phyloP scores from a whole-genome alignment of 1,284 basidiomycete species.

The Laetiporus sulphureus region DNA sequence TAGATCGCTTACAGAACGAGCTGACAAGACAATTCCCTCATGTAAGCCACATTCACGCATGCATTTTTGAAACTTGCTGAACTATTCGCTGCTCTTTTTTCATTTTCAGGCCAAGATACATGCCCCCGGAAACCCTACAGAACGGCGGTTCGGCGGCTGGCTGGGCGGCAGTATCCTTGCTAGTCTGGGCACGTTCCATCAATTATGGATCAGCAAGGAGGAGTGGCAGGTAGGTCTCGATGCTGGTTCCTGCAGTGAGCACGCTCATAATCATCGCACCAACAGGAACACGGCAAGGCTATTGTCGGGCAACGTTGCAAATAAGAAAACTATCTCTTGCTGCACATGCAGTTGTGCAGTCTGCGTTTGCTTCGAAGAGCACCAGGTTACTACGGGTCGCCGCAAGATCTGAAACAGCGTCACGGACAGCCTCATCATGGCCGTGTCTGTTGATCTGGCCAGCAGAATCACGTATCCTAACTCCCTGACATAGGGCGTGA shows the following conservation, averaged over 20 bases:
- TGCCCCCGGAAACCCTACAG: slow-evolving; percentile 81
- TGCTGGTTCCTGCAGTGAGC: neutral
- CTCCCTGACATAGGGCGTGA: no score
- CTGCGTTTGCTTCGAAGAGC: no score
- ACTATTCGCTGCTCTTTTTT: no score
- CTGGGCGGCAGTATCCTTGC: slow-evolving; percentile 90
- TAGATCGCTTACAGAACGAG: slow-evolving; percentile 81
- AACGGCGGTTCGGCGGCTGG: slow-evolving; percentile 89
- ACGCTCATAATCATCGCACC: slow-evolving; percentile 1
- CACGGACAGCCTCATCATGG: no score
- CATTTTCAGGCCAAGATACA: slow-evolving; percentile 81
- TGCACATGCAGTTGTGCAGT: no score
- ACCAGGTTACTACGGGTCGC: no score
- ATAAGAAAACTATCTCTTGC: no score
- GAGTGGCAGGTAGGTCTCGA: slow-evolving; percentile 72
- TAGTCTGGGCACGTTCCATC: slow-evolving; percentile 93
- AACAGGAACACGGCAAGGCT: slow-evolving; percentile 68
- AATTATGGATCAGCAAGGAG: slow-evolving; percentile 89
- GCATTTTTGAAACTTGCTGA: no score
- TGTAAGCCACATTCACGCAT: slow-evolving; percentile 39
- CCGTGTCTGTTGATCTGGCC: no score
- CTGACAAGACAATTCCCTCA: slow-evolving; percentile 74
- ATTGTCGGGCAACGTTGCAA: slow-evolving; percentile 80
- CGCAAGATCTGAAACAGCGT: no score
- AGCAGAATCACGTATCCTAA: no score